These are phyloP conservation scores for Gillenia trifoliata DNA, from an alignment of 306 rosid genomes.

Conservation along the genomic window DNA sequence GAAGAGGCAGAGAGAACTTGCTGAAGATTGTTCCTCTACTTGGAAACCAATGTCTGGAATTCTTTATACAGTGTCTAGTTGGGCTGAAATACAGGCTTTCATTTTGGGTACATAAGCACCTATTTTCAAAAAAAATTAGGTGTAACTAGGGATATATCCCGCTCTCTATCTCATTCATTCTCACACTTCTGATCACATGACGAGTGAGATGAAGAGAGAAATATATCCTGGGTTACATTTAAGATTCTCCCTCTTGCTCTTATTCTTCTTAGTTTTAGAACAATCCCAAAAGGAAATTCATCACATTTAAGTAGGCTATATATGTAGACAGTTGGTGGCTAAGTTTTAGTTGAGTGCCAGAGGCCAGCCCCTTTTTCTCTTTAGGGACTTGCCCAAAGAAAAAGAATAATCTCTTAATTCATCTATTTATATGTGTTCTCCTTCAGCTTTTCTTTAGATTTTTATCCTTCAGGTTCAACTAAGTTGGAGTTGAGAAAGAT, in stretches of 20 bases:
- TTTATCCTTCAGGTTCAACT: not conserved
- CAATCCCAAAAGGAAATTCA: too few species aligned
- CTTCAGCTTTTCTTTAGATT: not conserved
- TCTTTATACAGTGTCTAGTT: conserved; percentile 23
- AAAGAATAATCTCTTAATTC: not conserved
- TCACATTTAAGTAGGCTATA: not conserved
- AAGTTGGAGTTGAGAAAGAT: not conserved
- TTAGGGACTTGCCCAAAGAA: not conserved
- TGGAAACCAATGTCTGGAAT: conserved; percentile 23
- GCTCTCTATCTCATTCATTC: not conserved
- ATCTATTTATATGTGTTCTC: not conserved
- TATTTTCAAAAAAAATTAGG: too few species aligned
- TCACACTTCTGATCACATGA: too few species aligned
- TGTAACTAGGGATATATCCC: too few species aligned
- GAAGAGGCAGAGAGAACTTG: conserved; percentile 12
- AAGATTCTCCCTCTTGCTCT: not conserved
- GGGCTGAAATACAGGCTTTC: conserved; percentile 31
- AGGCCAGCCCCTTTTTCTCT: not conserved
- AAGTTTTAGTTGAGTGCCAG: conserved; percentile 6
- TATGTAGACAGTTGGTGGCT: conserved; percentile 9
- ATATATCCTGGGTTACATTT: too few species aligned
- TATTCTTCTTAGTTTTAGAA: not conserved
- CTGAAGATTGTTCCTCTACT: not conserved
- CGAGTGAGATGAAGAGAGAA: too few species aligned
- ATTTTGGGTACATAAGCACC: conserved; percentile 20